These are phyloP conservation scores for Sanghuangporus baumii DNA, from an alignment of 1,284 basidiomycete species.

Conservation along the genomic window DNA sequence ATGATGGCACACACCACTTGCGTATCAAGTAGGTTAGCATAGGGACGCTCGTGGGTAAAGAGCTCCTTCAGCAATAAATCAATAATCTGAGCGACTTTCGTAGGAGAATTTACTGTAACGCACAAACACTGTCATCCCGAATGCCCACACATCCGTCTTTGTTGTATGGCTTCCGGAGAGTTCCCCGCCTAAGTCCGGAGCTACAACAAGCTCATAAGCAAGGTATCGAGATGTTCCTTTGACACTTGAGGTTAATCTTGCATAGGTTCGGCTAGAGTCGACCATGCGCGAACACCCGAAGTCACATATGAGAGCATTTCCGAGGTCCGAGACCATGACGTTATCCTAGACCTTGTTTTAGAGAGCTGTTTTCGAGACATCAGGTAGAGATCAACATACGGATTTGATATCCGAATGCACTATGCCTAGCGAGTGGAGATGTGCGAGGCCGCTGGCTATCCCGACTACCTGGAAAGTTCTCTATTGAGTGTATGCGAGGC, in stretches of 20 bases:
- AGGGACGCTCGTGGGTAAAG: background rate
- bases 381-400: too few relatives aligned
- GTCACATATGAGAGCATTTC: slow-evolving; percentile 3
- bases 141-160: slow-evolving; percentile 8
- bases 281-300: slow-evolving; percentile 3
- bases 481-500: too few relatives aligned
- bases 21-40: background rate
- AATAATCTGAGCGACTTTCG: background rate
- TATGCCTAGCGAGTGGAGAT: background rate
- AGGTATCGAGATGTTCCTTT: slow-evolving; percentile 1
- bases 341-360: too few relatives aligned
- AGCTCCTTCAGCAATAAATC: background rate
- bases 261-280: background rate
- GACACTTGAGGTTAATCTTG: background rate
- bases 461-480: background rate
- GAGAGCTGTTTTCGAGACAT: too few relatives aligned
- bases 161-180: background rate
- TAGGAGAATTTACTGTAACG: background rate
- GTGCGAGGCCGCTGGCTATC: background rate
- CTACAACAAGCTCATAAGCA: background rate
- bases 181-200: background rate
- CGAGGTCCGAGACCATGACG: background rate
- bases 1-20: slow-evolving; percentile 1
- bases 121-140: slow-evolving; percentile 8
- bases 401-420: slow-evolving; percentile 11